A percentile compares a stretch with the other conserved stretches of the same genome.
Evolutionary conservation across 495 filamentous ascomycete genomes (phyloP).

Genomic region (Penicillium paxilli): DNA sequence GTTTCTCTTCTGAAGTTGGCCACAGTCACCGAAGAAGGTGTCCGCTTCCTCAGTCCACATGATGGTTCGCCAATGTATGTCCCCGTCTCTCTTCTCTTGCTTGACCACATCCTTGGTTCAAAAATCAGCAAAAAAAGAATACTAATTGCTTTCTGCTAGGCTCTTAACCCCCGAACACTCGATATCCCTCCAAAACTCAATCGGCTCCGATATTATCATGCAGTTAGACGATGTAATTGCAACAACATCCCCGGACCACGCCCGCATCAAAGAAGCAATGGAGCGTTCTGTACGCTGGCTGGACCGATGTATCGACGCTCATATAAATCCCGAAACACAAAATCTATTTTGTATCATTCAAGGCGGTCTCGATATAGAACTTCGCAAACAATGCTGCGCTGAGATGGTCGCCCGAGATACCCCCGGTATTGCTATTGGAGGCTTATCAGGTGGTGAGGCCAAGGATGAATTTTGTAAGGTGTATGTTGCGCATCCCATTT

Average conservation of each 20-base stretch:
- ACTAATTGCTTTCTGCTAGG: conserved; percentile 36
- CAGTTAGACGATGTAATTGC: conserved; percentile 97
- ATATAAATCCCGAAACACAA: conserved; percentile 78
- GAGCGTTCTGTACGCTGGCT: conserved; percentile 97
- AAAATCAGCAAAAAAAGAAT: too few species aligned
- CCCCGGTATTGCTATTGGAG: conserved; percentile 95
- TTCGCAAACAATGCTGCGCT: conserved; percentile 78
- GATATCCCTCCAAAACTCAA: conserved; percentile 92
- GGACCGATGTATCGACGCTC: conserved; percentile 91
- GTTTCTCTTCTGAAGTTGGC: conserved; percentile 94
- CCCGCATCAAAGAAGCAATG: conserved; percentile 92
- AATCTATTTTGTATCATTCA: conserved; percentile 99
- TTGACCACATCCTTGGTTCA: too few species aligned
- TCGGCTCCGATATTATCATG: conserved; percentile 99
- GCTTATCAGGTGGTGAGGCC: conserved; percentile 82
- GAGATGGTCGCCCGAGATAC: conserved; percentile 93
- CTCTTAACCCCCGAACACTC: conserved; percentile 97
- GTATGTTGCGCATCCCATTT: conserved; percentile 29
- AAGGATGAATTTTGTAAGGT: conserved; percentile 64
- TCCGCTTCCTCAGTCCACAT: conserved; percentile 90
- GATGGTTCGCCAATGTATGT: conserved; percentile 88
- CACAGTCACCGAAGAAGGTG: conserved; percentile 91
- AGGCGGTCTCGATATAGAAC: conserved; percentile 87
- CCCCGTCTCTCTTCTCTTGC: too few species aligned
- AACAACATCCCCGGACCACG: conserved; percentile 85